Evolutionary conservation across 805 yeast species (phyloP).

Genomic region (Barnettozyma salicaria): DNA sequence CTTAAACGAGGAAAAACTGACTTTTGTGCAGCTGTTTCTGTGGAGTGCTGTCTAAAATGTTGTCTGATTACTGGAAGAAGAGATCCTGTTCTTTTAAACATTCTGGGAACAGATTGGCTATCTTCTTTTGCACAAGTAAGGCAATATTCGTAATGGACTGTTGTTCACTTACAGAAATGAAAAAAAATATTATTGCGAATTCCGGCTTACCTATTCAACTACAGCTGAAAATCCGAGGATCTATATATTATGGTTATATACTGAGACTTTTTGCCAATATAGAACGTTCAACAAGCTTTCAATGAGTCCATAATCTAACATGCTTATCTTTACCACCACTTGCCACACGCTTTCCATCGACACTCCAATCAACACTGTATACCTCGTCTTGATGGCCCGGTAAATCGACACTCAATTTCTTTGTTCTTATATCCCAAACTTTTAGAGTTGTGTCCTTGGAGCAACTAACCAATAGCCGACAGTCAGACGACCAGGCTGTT

Average conservation of each 20-base stretch:
- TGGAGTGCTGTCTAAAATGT: conserved; percentile 14
- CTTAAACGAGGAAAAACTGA: conserved; percentile 25
- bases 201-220: too few relatives aligned
- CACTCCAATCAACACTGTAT: conserved; percentile 96
- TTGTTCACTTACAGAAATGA: too few relatives aligned
- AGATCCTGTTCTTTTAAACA: conserved; percentile 7
- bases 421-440: conserved; percentile 90
- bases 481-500: conserved; percentile 96
- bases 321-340: conserved; percentile 97
- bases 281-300: too few relatives aligned
- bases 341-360: conserved; percentile 89
- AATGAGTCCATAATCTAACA: conserved; percentile 91
- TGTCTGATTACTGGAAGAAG: not conserved
- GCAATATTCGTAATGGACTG: too few relatives aligned
- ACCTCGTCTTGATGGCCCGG: conserved; percentile 98
- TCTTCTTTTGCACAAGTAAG: too few relatives aligned
- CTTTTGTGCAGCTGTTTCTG: conserved; percentile 6
- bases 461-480: conserved; percentile 83
- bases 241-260: not conserved
- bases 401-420: conserved; percentile 77
- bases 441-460: conserved; percentile 94
- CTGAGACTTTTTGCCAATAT: not conserved
- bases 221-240: too few relatives aligned
- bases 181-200: too few relatives aligned
- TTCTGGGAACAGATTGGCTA: not conserved